phyloP scores from a whole-genome alignment of 1,284 basidiomycete genomes.

The Pulveroboletus sp. region DNA sequence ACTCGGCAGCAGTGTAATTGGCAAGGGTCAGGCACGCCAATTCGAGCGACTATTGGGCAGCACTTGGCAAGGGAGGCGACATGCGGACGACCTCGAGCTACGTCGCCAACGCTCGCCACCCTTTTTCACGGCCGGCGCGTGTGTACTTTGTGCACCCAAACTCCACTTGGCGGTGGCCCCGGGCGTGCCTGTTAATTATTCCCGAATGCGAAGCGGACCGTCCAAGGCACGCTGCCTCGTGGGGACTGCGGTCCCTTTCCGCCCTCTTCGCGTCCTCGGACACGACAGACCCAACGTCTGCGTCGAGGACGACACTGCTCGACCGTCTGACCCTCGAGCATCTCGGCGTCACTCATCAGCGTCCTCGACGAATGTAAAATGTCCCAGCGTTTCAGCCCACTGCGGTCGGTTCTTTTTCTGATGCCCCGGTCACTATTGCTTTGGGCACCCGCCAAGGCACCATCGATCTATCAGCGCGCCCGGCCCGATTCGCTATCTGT shows the following conservation, averaged over 20 bases:
- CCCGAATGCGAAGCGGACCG: conserved; percentile 5
- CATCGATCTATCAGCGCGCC: background rate
- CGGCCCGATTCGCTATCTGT: conserved; percentile 1
- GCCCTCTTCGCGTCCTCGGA: conserved; percentile 12
- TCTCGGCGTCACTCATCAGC: too few relatives aligned
- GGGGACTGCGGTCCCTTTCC: background rate
- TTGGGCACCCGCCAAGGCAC: background rate
- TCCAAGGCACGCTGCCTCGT: conserved; percentile 24
- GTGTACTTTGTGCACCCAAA: conserved; percentile 19
- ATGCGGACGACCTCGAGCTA: too few relatives aligned
- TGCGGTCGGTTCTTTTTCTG: too few relatives aligned
- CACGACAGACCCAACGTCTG: too few relatives aligned
- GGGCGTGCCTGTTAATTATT: conserved; percentile 18
- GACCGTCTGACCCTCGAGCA: too few relatives aligned
- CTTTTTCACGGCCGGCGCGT: too few relatives aligned
- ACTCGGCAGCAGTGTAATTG: background rate
- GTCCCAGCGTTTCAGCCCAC: too few relatives aligned
- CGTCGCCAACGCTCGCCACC: too few relatives aligned
- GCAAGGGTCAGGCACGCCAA: background rate
- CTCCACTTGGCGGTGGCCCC: conserved; percentile 7
- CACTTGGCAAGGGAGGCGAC: too few relatives aligned
- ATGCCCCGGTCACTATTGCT: background rate
- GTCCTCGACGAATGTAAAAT: too few relatives aligned
- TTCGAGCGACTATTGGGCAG: background rate
- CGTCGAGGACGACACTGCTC: too few relatives aligned